Evolutionary conservation across 2,329 filamentous ascomycete genomes (phyloP).

Genomic region (Aspergillus proliferans): DNA sequence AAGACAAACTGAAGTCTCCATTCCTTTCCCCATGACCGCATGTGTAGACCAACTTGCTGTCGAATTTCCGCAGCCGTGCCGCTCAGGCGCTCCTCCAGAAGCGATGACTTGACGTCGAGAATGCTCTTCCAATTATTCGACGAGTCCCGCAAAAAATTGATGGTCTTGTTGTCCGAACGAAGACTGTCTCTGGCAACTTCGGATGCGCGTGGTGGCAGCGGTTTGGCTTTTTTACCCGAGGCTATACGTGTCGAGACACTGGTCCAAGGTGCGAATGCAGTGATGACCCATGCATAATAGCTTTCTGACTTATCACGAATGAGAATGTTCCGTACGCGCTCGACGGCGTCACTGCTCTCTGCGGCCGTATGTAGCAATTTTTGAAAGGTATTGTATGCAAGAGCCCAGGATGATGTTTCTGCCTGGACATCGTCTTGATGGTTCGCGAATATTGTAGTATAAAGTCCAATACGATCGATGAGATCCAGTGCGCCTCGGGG

Average conservation of each 20-base stretch:
- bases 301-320: slow-evolving; percentile 57
- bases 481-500: slow-evolving; percentile 32
- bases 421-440: slow-evolving; percentile 47
- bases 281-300: slow-evolving; percentile 72
- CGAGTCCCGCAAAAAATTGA: slow-evolving; percentile 60
- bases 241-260: slow-evolving; percentile 39
- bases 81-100: slow-evolving; percentile 20
- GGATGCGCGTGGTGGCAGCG: slow-evolving; percentile 53
- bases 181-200: slow-evolving; percentile 70
- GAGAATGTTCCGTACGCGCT: slow-evolving; percentile 43
- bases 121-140: slow-evolving; percentile 60
- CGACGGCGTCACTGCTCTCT: slow-evolving; percentile 30
- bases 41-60: slow-evolving; percentile 29
- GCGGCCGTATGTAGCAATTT: slow-evolving; percentile 36
- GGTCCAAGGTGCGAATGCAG: slow-evolving; percentile 68
- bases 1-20: slow-evolving; percentile 36
- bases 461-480: slow-evolving; percentile 35
- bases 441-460: slow-evolving; percentile 38
- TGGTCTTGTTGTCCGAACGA: slow-evolving; percentile 69
- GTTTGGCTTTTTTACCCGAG: slow-evolving; percentile 43
- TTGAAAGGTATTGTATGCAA: slow-evolving; percentile 59
- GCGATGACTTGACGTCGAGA: slow-evolving; percentile 48
- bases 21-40: slow-evolving; percentile 32
- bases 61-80: slow-evolving; percentile 29
- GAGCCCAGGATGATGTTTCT: slow-evolving; percentile 54